Evolutionary conservation across 306 rosid genomes (phyloP), one percentile per base, ranked within the genome.

Genomic region (Spatholobus suberectus): DNA sequence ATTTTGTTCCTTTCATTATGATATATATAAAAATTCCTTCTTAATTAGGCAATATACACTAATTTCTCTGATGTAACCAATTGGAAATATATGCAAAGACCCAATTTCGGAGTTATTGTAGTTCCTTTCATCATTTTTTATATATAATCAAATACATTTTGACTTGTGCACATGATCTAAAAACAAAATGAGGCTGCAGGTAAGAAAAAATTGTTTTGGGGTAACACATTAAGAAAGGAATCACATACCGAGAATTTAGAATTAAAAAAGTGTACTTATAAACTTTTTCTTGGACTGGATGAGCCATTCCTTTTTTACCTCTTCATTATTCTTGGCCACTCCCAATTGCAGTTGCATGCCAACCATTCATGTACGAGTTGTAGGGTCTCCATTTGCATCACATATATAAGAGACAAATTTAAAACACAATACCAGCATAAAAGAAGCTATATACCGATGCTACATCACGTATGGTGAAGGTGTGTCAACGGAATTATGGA

Each of bases 141-240:
- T 65, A 15, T 4, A 4, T 35, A 47, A 21, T 52, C 43, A 6
- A 34, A 20, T 47, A n/a, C 27, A 77, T 70, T 59, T 83, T 77
- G 79, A 72, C 27, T 37, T 68, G 3, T 70, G 5, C 14, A n/a
- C 2, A 58, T 15, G 24, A 21, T 46, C 11, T 0, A 13, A 70
- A 51, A 77, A 40, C 54, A 32, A 83, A 69, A 35, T 70, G 35
- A 70, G 47, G 17, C 17, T 24, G 10, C 63, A 57, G 10, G 37
- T 29, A 20, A 32, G 13, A 32, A 68, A 44, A 68, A 18, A 34
- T 5, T 66, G 63, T 27, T 41, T 51, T 62, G 76, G 40, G 66
- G 20, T 76, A 63, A 49, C 70, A 81, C 74, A 73, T 67, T 84
- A 87, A 84, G 90, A 81, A 87, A 87, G 79, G 90, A 84, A 87